A percentile compares a stretch with the other conserved stretches of the same genome.
Conservation (phyloP, 257 asterid genomes). For the Jacaranda copaia region DNA sequence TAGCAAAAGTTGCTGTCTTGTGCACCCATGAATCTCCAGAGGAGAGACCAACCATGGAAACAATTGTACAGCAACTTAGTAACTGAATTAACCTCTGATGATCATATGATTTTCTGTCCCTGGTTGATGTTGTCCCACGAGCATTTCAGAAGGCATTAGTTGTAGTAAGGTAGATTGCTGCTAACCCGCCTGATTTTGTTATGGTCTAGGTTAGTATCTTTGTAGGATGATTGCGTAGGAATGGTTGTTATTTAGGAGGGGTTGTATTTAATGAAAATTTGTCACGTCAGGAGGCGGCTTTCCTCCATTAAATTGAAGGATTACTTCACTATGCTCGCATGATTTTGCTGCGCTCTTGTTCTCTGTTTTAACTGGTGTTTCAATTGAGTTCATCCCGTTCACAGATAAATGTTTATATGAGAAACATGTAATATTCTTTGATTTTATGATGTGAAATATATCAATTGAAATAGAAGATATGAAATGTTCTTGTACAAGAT, state of each 20-base stretch:
- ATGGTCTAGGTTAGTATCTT: conserved; percentile 29
- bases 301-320: conserved; percentile 12
- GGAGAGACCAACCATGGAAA: conserved; percentile 76
- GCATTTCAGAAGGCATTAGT: conserved; percentile 25
- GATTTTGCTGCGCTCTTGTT: background rate
- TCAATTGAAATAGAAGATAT: too few species aligned
- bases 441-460: too few species aligned
- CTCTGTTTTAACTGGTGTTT: too few species aligned
- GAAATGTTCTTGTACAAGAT: too few species aligned
- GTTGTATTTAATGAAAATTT: conserved; percentile 28
- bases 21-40: conserved; percentile 77
- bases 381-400: too few species aligned
- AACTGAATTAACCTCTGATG: conserved; percentile 29
- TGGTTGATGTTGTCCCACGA: conserved; percentile 3
- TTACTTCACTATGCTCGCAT: background rate
- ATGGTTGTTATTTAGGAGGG: conserved; percentile 32
- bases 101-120: conserved; percentile 14
- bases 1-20: conserved; percentile 62
- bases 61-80: conserved; percentile 54
- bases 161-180: conserved; percentile 39
- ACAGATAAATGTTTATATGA: too few species aligned
- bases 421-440: too few species aligned
- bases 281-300: conserved; percentile 21
- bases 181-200: conserved; percentile 47
- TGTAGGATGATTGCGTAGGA: conserved; percentile 20